Evolutionary conservation across 2,329 filamentous ascomycete genomes (phyloP).

Genomic region (Cordyceps javanica): DNA sequence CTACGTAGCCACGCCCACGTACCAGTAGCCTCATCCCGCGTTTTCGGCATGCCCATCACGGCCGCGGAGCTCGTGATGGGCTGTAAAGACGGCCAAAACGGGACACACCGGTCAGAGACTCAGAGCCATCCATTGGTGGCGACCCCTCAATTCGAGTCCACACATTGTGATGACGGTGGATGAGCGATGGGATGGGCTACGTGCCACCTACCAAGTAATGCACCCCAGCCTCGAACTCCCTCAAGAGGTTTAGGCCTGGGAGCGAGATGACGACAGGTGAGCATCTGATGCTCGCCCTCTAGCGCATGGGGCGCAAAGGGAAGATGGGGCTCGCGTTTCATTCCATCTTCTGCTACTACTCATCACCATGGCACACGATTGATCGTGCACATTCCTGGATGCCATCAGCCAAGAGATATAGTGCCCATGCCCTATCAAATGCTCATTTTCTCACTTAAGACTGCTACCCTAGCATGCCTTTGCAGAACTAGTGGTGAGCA

Average conservation of each 20-base stretch:
- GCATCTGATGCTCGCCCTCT: neutral
- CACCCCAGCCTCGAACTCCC: constrained; percentile 7
- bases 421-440: neutral
- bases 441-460: too few species aligned
- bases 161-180: neutral
- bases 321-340: neutral
- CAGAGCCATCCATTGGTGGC: neutral
- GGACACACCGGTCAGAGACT: neutral
- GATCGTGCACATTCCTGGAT: neutral
- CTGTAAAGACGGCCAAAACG: neutral
- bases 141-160: neutral
- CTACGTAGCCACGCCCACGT: neutral
- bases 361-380: neutral
- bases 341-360: neutral
- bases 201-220: constrained; percentile 3
- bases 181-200: neutral
- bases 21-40: neutral
- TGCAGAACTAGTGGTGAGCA: too few species aligned
- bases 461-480: too few species aligned
- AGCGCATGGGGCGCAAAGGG: neutral
- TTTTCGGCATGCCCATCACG: neutral
- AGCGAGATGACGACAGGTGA: constrained; percentile 10
- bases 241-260: neutral
- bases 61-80: too few species aligned
- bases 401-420: neutral